Conservation (phyloP, 108 stramenopile genomes). For the Schizochytrium sp. region DNA sequence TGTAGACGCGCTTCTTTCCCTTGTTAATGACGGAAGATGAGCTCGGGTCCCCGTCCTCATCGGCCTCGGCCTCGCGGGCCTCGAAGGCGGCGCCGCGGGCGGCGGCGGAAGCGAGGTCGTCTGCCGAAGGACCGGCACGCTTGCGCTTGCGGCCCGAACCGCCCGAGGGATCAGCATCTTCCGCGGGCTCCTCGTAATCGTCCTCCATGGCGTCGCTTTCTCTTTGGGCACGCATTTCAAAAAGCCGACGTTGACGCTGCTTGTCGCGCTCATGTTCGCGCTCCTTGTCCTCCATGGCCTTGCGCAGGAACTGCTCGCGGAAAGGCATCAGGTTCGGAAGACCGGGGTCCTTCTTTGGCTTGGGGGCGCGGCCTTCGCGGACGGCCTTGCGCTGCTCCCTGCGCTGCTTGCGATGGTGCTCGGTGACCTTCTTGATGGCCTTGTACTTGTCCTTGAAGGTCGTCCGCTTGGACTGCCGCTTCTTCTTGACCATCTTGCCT, state of each 20-base stretch:
- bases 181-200: slow-evolving; percentile 29
- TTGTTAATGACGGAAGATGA: neutral
- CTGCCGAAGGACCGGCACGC: slow-evolving; percentile 19
- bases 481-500: slow-evolving; percentile 85
- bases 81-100: slow-evolving; percentile 24
- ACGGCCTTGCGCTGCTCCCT: slow-evolving; percentile 59
- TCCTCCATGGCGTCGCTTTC: slow-evolving; percentile 7
- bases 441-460: slow-evolving; percentile 98
- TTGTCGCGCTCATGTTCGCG: slow-evolving; percentile 58
- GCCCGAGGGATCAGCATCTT: neutral
- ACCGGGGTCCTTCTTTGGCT: slow-evolving; percentile 85
- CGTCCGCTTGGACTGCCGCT: slow-evolving; percentile 87
- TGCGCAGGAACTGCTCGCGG: slow-evolving; percentile 79
- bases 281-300: slow-evolving; percentile 70
- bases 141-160: slow-evolving; percentile 19
- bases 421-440: slow-evolving; percentile 61
- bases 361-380: slow-evolving; percentile 61
- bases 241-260: slow-evolving; percentile 26
- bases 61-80: slow-evolving; percentile 20
- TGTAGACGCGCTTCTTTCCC: slow-evolving; percentile 67
- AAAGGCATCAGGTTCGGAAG: slow-evolving; percentile 98
- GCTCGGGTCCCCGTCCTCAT: slow-evolving; percentile 24
- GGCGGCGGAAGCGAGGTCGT: slow-evolving; percentile 17
- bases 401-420: slow-evolving; percentile 77
- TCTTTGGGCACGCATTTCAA: slow-evolving; percentile 18